Base-by-base conservation (phyloP, 768 basidiomycete genomes). In the Panaeolus cyanescens region DNA sequence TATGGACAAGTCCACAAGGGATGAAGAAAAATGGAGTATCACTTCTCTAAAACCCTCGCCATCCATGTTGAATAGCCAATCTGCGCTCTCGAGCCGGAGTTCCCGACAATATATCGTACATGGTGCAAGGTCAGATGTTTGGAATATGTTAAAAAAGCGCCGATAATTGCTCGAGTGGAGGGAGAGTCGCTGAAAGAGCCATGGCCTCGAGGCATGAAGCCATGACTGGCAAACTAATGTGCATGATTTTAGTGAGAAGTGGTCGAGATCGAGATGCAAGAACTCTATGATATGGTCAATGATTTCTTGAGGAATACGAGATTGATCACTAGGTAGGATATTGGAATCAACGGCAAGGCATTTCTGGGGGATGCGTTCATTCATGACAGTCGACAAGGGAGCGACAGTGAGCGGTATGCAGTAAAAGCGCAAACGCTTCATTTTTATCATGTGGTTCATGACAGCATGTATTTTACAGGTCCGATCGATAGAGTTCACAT, bases 201-300 rank as follows among this genome's bases (percentile, higher is more conserved):
- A 55, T 2, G 31, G 53, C 6, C 65, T 56, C 28, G 56, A 53
- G 15, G 65, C 37, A 25, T 45, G 53, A 12, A 57, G 54, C 65
- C 65, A 66, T 6, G 64, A 34, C 15, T 54, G 33, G 36, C 65
- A 66, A 42, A 66, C 65, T 32, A 66, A 57, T 56, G 62, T 63
- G 40, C 65, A 66, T 22, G 34, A 32, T 53, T 63, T 57, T 54
- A 66, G 42, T n/a, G n/a, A n/a, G n/a, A n/a, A n/a, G n/a, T n/a
- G 22, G 45, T 50, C 25, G 22, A n/a, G 22, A 28, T 50, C 25
- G 22, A 4, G 15, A 50, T 28, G 45, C 25, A 50, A 28, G 19
- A 28, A 50, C 4, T 28, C 45, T 50, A 50, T 28, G 12, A 50
- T 6, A 28, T 50, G 25, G 22, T 50, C 45, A 28, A 50, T n/a